Percentiles rank a stretch among this genome's conserved stretches.
These are phyloP conservation scores for Aspergillus melleus DNA, from an alignment of 2,329 filamentous ascomycete species.

Conservation along the genomic window DNA sequence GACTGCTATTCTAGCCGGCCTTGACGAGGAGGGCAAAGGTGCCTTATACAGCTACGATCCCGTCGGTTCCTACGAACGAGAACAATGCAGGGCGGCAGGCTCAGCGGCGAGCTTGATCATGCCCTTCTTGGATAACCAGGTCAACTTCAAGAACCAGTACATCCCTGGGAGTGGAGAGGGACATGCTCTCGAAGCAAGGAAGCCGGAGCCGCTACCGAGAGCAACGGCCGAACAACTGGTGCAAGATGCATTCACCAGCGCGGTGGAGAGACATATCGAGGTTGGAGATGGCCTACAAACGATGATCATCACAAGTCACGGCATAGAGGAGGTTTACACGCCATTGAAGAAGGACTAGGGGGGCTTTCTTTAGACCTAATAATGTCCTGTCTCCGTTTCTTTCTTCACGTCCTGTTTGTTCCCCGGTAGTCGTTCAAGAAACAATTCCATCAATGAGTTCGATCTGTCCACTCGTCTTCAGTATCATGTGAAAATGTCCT, in stretches of 20 bases:
- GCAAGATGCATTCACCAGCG: constrained; percentile 96
- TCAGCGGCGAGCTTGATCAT: constrained; percentile 94
- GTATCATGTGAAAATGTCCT: not conserved
- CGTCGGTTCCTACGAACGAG: constrained; percentile 94
- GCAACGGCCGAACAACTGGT: constrained; percentile 81
- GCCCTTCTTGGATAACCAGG: constrained; percentile 98
- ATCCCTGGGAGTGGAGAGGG: constrained; percentile 81
- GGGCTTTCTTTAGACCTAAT: not conserved
- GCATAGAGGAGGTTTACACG: constrained; percentile 81
- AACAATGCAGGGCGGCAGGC: constrained; percentile 91
- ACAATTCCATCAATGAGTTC: not conserved
- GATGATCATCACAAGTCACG: constrained; percentile 84
- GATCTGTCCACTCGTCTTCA: not conserved
- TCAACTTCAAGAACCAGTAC: constrained; percentile 99
- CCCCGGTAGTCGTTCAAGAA: not conserved
- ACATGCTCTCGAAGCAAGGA: constrained; percentile 67
- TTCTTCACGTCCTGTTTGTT: not conserved
- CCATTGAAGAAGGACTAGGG: constrained; percentile 85
- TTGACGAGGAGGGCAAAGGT: constrained; percentile 92
- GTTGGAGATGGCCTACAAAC: constrained; percentile 96
- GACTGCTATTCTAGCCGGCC: constrained; percentile 85
- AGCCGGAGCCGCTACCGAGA: constrained; percentile 65
- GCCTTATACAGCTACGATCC: constrained; percentile 97
- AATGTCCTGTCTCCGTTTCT: not conserved
- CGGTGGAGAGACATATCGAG: constrained; percentile 98